phyloP scores from a whole-genome alignment of 768 basidiomycete genomes.

The Amanita exitialis region DNA sequence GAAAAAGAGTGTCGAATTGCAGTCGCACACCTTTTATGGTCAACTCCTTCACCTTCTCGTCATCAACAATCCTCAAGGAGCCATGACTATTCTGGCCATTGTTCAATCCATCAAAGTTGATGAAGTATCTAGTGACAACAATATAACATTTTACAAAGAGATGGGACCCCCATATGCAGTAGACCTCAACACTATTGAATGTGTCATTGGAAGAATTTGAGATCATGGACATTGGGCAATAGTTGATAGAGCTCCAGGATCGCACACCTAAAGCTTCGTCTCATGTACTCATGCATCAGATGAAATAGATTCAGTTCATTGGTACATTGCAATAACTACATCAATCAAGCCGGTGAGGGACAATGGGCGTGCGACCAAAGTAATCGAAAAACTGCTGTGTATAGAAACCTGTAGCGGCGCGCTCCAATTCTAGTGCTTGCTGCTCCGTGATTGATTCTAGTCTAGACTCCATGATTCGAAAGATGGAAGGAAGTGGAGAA shows the following conservation, averaged over 20 bases:
- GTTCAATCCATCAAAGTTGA: constrained; percentile 8
- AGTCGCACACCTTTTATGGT: constrained; percentile 18
- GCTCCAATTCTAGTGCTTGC: background rate
- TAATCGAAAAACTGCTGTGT: background rate
- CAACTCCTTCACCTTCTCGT: constrained; percentile 21
- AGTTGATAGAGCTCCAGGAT: constrained; percentile 15
- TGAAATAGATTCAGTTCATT: background rate
- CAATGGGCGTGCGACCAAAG: background rate
- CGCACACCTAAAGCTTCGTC: background rate
- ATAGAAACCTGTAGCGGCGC: background rate
- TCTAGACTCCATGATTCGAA: background rate
- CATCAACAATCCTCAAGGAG: constrained; percentile 12
- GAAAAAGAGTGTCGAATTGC: constrained; percentile 7
- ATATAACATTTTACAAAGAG: constrained; percentile 14
- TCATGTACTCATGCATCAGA: background rate
- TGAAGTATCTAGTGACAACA: constrained; percentile 15
- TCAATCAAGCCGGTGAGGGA: background rate
- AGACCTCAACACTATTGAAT: constrained; percentile 17
- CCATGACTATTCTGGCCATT: constrained; percentile 4
- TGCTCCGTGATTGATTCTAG: background rate
- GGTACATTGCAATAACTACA: background rate
- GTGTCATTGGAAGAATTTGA: constrained; percentile 16
- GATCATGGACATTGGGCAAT: constrained; percentile 15
- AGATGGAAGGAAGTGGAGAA: background rate
- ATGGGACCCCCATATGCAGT: constrained; percentile 14